Evolutionary conservation across 2,329 filamentous ascomycete species (phyloP), one percentile per base, ranked within the genome.

Genomic region (Cladosporium phlei): DNA sequence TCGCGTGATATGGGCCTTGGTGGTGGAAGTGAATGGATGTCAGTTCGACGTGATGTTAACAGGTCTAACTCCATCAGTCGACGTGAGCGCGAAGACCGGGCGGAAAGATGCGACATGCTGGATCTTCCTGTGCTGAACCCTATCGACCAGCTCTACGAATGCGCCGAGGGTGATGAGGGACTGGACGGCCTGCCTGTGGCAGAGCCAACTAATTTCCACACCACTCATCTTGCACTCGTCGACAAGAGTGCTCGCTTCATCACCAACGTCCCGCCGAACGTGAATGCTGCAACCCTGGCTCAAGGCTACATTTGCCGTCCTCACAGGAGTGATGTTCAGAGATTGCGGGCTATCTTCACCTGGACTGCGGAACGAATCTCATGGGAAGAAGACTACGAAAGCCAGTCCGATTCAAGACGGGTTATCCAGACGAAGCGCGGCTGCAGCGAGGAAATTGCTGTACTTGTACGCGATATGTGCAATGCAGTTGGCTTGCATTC

Each of bases 201-300:
- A 8, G 83, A 94, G 40, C 83, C 90, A 2, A 86, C 83, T 11
- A 86, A 96, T 65, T 96, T 93, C 62, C 79, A 81, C 38, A 72
- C 76, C 6, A 82, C 89, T 39, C 66, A 62, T 47, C 74, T 97
- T 33, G 80, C 77, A 48, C 79, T 95, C 48, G 93, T 98, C 1
- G 93, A 98, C 72, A 98, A 98, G 69, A 95, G 90, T 61, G 86
- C 90, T 4, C 83, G 93, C 1, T 98, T 97, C 65, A 78, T 97
- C 53, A 61, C 61, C 34, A 86, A 81, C 60, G 74, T 95, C 12
- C 89, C 91, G 1, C 82, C 87, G 0, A 85, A 84, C 69, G 88
- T 86, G 1, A 95, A 86, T 12, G 82, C 91, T 0, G 79, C 84
- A 20, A 86, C 85, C 22, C 73, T 98, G 12, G 89, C 93, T 0